phyloP scores from a whole-genome alignment of 192 early-diverging fungal genomes.

The Ambispora gerdemannii region DNA sequence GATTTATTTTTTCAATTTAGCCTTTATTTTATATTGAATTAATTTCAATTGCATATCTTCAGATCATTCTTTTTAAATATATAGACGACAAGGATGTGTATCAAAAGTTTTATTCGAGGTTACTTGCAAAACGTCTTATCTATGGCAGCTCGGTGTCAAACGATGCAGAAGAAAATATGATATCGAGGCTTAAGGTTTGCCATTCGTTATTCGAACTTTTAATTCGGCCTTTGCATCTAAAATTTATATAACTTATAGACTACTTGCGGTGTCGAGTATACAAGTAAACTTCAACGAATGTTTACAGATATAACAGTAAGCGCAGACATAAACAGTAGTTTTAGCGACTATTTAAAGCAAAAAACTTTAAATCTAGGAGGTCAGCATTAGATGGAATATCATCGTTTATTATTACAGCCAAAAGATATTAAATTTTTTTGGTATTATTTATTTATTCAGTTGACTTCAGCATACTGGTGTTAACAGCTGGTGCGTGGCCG shows the following conservation, averaged over 20 bases:
- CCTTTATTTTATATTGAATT: not conserved
- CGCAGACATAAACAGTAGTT: conserved; percentile 58
- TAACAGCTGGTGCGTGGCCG: conserved; percentile 84
- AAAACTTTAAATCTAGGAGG: conserved; percentile 48
- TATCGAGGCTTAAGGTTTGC: conserved; percentile 69
- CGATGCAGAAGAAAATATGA: conserved; percentile 79
- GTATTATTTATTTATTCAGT: conserved; percentile 36
- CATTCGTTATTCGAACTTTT: not conserved
- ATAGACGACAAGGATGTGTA: conserved; percentile 89
- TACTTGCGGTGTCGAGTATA: conserved; percentile 83
- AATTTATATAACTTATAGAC: conserved; percentile 37
- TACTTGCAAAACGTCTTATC: conserved; percentile 81
- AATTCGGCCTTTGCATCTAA: too few species aligned
- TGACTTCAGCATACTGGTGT: conserved; percentile 69
- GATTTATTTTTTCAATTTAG: not conserved
- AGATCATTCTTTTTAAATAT: conserved; percentile 79
- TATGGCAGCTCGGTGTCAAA: conserved; percentile 67
- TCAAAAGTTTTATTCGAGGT: conserved; percentile 85
- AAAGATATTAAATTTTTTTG: not conserved
- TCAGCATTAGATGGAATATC: conserved; percentile 27
- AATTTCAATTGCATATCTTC: not conserved
- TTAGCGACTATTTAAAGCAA: conserved; percentile 44
- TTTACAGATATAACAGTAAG: conserved; percentile 82
- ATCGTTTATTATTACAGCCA: not conserved
- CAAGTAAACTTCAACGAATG: conserved; percentile 81